Evolutionary conservation across 805 yeast genomes (phyloP), one percentile per base, ranked within the genome.

Genomic region (Candida boidinii): DNA sequence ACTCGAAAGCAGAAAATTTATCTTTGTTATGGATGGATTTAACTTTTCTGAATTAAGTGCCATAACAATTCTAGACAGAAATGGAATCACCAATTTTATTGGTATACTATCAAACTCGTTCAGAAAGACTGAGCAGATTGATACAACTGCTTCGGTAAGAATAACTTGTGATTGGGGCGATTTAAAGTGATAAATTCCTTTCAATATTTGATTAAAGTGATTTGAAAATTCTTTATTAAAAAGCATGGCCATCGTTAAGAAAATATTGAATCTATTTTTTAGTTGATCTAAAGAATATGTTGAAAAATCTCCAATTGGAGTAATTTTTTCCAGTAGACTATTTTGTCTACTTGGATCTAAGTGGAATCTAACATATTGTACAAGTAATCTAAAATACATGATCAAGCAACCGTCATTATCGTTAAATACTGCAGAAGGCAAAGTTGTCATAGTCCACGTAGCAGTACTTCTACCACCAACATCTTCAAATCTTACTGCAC

Each of bases 271-370:
- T 24, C 64, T 39, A 38, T 54, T 56, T 24, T 44, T 45, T 14
- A 58, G 35, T 4, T 53, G 40, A 2, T 28, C 25, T 4, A 41
- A 16, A 4, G 50, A 44, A 34, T 49, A 48, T 3, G 54, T 49
- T 23, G 41, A 37, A 9, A 54, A 40, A 16, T 51, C 46, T 13
- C 58, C 53, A 10, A 58, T 45, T 1, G 64, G 64, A 8, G 51
- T 53, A 15, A 59, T 37, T 27, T 56, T 55, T 21, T 58, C 63
- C 14, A 58, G 33, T 20, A 56, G 27, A 20, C 47, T 44, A 23
- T 33, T 17, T 34, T 39, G 30, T 18, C 41, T 38, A 4, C 33
- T 28, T 15, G 41, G 30, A n/a, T 41, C 38, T 42, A 42, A 26
- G 32, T 34, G 48, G 8, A 36, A 36, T 4, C 37, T 35, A 2